Conservation (phyloP, 2,329 filamentous ascomycete genomes). For the Aspergillus texensis region DNA sequence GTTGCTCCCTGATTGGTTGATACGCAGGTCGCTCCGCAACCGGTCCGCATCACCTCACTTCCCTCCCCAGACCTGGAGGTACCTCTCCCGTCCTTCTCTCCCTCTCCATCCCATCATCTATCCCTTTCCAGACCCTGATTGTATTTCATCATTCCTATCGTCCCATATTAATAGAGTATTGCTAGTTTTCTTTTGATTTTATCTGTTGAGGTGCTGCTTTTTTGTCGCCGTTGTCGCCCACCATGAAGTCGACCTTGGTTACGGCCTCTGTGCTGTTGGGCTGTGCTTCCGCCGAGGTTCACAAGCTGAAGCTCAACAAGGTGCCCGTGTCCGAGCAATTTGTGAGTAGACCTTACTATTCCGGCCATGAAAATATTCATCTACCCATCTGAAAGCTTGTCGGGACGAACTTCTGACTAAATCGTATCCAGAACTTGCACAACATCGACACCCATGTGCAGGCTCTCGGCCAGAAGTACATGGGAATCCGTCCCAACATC, state of each 20-base stretch:
- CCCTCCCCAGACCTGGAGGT: constrained; percentile 24
- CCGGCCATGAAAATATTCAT: background rate
- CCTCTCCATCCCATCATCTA: constrained; percentile 34
- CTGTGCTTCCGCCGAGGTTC: constrained; percentile 79
- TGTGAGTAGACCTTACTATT: constrained; percentile 57
- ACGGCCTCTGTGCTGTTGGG: constrained; percentile 79
- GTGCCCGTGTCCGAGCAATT: constrained; percentile 88
- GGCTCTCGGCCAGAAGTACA: constrained; percentile 92
- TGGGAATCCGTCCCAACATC: constrained; percentile 73
- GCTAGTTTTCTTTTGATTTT: constrained; percentile 8
- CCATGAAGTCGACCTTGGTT: constrained; percentile 84
- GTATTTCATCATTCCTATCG: constrained; percentile 27
- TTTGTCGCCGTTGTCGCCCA: constrained; percentile 21
- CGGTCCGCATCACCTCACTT: constrained; percentile 23
- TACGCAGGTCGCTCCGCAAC: constrained; percentile 27
- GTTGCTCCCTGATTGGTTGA: constrained; percentile 22
- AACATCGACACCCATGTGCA: constrained; percentile 81
- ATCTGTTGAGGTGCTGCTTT: constrained; percentile 6
- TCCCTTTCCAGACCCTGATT: constrained; percentile 23
- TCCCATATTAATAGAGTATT: constrained; percentile 21
- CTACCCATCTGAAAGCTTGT: background rate
- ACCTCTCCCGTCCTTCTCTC: constrained; percentile 9
- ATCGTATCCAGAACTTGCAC: constrained; percentile 63
- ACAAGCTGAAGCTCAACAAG: constrained; percentile 99
- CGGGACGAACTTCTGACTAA: constrained; percentile 15